Evolutionary conservation across 352 stramenopile genomes (phyloP), one percentile per base, ranked within the genome.

Genomic region (Phytophthora podocarpi): DNA sequence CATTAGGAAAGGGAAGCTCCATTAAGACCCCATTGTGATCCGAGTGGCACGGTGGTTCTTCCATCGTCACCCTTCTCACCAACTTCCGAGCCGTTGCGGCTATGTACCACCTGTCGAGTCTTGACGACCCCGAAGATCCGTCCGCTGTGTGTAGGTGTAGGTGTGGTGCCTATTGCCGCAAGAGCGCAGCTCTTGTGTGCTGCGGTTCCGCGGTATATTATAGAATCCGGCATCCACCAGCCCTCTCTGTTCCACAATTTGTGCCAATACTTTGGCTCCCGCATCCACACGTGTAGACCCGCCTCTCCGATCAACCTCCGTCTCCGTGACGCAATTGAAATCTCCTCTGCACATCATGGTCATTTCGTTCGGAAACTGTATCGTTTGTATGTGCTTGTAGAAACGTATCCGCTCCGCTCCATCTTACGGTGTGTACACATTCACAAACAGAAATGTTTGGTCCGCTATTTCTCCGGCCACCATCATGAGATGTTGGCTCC

Each of bases 401-500:
- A 41, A 23, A 24, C 7, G n/a, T 2, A 23, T 41, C 35, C 13
- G n/a, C n/a, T 23, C 9, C 35, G 2, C 35, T 11, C 35, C 35
- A 4, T 41, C 13, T 5, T 16, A 24, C 0, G 34, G 53, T 12
- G 42, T 34, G 12, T 62, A 62, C 5, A 62, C 12, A n/a, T 62
- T 62, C 7, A 54, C 16, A 2, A 62, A 28, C 12, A 62, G 13
- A 24, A 48, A 32, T 12, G 1, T 18, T n/a, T 26, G 31, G 0
- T 42, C 32, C 20, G 8, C 21, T 5, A 48, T 18, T 1, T 32
- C 18, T 0, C 32, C 53, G 32, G 30, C 34, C 6, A 40, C 8
- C 53, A 62, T 62, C 0, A 62, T 32, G 7, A 49, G 26, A 12
- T 62, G 43, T n/a, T 62, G 32, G 2, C 3, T 28, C 41, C 53